Evolutionary conservation across 345 rosid genomes (phyloP), one percentile per base, ranked within the genome.

Genomic region (Eucalyptus virginea): DNA sequence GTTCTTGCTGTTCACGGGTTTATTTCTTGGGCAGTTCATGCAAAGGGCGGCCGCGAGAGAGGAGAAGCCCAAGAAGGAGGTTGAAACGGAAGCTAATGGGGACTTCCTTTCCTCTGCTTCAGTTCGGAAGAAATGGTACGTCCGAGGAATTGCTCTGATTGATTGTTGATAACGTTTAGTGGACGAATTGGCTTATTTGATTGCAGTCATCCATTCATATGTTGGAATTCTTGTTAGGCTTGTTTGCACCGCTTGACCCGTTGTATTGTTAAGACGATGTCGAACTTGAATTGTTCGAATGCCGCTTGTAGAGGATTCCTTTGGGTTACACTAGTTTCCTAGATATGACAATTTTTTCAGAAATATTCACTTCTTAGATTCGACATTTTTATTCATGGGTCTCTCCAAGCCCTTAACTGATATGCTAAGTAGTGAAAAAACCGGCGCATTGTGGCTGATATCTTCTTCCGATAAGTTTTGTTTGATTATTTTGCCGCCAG

Each of bases 31-130:
- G 89, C 92, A 96, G 99, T 97, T 97, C 92, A 96, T 97, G 99
- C 98, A 97, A 93, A 94, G 97, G 91, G 97, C 95, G 87, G 92
- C 94, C 91, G 56, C 52, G 92, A 95, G 91, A 86, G 96, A 93
- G 90, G 99, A 93, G 92, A 95, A 93, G 90, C 60, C 90, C 90
- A 93, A 92, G 91, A 92, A 87, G 90, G 95, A 92, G 91, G 95
- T 90, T 90, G 97, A 94, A 89, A 96, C 92, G 89, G 91, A 93
- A 72, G 94, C 96, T 88, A 93, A 91, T 45, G 96, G 92, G 90
- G 92, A 67, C 92, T 94, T 95, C 88, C 88, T 88, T 88, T 90
- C 93, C 56, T 91, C 91, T 72, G 92, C 85, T 37, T 44, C 90
- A 52, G 81, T 92, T 92, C 89, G 89, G 62, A 97, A 92, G 89